Evolutionary conservation across 2,329 filamentous ascomycete species (phyloP).

Genomic region (Cladosporium phlei): DNA sequence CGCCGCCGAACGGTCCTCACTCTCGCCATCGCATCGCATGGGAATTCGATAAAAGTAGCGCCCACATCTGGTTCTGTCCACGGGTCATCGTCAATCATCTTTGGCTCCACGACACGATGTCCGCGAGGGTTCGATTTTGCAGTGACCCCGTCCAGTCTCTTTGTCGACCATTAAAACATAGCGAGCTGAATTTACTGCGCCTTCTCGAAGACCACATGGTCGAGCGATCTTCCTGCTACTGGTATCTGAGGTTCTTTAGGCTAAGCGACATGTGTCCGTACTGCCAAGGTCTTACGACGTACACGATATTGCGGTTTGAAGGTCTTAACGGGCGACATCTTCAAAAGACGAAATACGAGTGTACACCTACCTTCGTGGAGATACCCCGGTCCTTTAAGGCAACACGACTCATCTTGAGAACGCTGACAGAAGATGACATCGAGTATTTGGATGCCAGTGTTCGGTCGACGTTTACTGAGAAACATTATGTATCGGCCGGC

Average conservation of each 20-base stretch:
- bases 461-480: not conserved
- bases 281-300: not conserved
- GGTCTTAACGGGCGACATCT: not conserved
- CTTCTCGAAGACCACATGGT: constrained; percentile 4
- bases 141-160: not conserved
- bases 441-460: not conserved
- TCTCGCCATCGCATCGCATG: too few species aligned
- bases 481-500: not conserved
- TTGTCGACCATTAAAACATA: not conserved
- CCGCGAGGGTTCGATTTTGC: not conserved
- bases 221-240: not conserved
- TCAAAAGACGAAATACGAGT: not conserved
- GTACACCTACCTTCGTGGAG: not conserved
- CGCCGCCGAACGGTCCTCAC: too few species aligned
- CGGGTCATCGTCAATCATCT: too few species aligned
- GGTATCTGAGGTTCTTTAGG: not conserved
- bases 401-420: constrained; percentile 1
- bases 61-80: too few species aligned
- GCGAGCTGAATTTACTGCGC: constrained; percentile 1
- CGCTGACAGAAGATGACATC: not conserved
- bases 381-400: not conserved
- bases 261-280: not conserved
- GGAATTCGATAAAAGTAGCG: too few species aligned
- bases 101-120: not conserved
- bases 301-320: not conserved